phyloP scores from a whole-genome alignment of 2,329 filamentous ascomycete genomes.

The Sarocladium strictum region DNA sequence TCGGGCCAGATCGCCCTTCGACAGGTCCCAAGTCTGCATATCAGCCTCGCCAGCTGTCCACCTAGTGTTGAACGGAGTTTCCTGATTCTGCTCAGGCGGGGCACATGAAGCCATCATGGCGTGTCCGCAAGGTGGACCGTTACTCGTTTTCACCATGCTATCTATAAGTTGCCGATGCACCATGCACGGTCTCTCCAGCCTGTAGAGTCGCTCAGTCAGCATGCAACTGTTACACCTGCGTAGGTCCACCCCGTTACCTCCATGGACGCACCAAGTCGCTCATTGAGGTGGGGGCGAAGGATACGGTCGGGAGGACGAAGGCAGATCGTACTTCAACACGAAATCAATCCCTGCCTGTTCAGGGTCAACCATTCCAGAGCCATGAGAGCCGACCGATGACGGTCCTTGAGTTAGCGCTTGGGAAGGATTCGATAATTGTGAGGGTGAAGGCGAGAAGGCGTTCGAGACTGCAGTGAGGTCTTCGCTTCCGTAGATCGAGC shows the following conservation, averaged over 20 bases:
- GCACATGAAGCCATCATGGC: slow-evolving; percentile 91
- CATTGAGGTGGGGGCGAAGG: slow-evolving; percentile 57
- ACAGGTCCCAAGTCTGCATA: slow-evolving; percentile 74
- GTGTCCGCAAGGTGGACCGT: slow-evolving; percentile 74
- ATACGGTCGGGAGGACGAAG: slow-evolving; percentile 56
- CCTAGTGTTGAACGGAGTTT: slow-evolving; percentile 44
- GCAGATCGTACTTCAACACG: slow-evolving; percentile 74
- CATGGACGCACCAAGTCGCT: slow-evolving; percentile 13
- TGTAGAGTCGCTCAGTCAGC: slow-evolving; percentile 36
- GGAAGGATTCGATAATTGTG: not conserved
- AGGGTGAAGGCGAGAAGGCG: not conserved
- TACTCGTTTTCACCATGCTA: slow-evolving; percentile 50
- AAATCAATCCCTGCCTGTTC: slow-evolving; percentile 85
- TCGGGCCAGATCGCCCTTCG: slow-evolving; percentile 69
- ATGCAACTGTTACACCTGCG: not conserved
- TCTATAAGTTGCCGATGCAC: slow-evolving; percentile 79
- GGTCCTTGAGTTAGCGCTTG: not conserved
- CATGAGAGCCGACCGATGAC: not conserved
- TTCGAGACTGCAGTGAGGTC: not conserved
- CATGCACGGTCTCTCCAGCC: slow-evolving; percentile 89
- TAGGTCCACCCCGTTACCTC: not conserved
- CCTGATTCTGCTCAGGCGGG: slow-evolving; percentile 37
- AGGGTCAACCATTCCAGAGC: slow-evolving; percentile 49
- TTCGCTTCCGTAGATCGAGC: slow-evolving; percentile 16
- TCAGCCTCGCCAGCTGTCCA: slow-evolving; percentile 43